These are phyloP conservation scores for Mycena indigotica DNA, from an alignment of 768 basidiomycete genomes.

Conservation along the genomic window DNA sequence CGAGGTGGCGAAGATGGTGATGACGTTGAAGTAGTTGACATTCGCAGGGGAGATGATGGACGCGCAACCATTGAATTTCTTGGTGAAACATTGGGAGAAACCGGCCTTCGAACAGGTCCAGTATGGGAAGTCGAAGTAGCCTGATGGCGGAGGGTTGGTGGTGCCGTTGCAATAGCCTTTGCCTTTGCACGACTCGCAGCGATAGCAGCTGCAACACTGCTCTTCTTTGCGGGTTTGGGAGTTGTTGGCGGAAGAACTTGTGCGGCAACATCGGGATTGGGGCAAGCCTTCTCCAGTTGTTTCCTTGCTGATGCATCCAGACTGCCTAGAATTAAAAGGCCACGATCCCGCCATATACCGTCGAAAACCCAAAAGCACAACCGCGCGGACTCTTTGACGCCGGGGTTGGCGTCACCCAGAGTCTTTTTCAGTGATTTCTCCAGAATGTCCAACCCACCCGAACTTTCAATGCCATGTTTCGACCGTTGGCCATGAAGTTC, in stretches of 20 bases:
- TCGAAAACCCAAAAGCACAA: constrained; percentile 80
- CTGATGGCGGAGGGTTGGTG: constrained; percentile 78
- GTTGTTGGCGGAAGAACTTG: constrained; percentile 47
- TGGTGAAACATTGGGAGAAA: constrained; percentile 44
- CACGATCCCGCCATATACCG: constrained; percentile 72
- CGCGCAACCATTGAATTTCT: constrained; percentile 37
- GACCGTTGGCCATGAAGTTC: constrained; percentile 69
- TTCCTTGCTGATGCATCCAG: constrained; percentile 74
- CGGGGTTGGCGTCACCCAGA: constrained; percentile 77
- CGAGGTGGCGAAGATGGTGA: neutral
- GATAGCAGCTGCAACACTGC: constrained; percentile 82
- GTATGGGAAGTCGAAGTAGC: constrained; percentile 74
- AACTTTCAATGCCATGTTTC: constrained; percentile 66
- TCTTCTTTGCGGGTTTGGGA: constrained; percentile 69
- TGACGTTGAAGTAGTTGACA: constrained; percentile 45
- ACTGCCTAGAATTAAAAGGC: constrained; percentile 58
- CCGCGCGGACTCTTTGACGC: constrained; percentile 74
- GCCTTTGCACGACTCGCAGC: constrained; percentile 90
- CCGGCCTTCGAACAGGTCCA: constrained; percentile 47
- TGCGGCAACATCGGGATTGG: constrained; percentile 51
- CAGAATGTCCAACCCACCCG: constrained; percentile 68
- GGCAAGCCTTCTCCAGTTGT: constrained; percentile 85
- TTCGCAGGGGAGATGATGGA: constrained; percentile 51
- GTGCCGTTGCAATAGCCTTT: constrained; percentile 79
- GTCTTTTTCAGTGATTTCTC: constrained; percentile 75